Percentiles rank a stretch among this genome's conserved stretches.
Conservation (phyloP, 345 rosid genomes). For the Euphorbia tirucalli region DNA sequence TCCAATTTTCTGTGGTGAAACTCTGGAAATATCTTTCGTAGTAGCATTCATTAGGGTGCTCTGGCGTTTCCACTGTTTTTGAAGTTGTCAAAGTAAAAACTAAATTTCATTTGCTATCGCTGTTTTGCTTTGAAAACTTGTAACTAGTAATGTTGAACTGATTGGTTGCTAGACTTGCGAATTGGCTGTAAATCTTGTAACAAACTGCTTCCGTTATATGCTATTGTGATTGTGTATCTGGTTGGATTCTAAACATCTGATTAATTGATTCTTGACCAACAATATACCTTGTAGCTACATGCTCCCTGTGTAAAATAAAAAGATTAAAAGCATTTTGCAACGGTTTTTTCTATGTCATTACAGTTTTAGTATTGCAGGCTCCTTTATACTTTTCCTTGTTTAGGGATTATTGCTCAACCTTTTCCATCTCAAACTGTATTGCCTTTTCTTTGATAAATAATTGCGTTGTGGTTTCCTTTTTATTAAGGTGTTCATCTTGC, state of each 20-base stretch:
- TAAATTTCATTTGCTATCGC: background rate
- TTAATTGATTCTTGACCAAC: background rate
- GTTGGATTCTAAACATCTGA: background rate
- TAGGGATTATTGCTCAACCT: background rate
- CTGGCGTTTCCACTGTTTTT: background rate
- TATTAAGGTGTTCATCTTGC: slow-evolving; percentile 21
- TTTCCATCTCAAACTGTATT: background rate
- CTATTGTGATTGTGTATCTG: background rate
- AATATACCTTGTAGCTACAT: background rate
- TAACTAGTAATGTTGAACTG: background rate
- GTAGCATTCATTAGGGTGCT: background rate
- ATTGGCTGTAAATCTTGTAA: background rate
- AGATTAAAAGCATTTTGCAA: background rate
- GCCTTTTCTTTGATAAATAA: background rate
- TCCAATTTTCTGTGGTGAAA: background rate
- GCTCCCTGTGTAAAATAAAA: background rate
- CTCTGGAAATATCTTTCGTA: background rate
- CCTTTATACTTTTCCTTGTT: background rate
- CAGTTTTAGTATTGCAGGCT: background rate
- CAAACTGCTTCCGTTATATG: background rate
- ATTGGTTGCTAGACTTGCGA: background rate
- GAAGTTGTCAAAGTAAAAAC: background rate
- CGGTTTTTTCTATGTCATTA: background rate
- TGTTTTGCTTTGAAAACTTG: background rate
- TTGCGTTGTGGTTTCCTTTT: slow-evolving; percentile 1